phyloP scores from a whole-genome alignment of 2,329 filamentous ascomycete genomes.

The Camptophora hylomeconis region DNA sequence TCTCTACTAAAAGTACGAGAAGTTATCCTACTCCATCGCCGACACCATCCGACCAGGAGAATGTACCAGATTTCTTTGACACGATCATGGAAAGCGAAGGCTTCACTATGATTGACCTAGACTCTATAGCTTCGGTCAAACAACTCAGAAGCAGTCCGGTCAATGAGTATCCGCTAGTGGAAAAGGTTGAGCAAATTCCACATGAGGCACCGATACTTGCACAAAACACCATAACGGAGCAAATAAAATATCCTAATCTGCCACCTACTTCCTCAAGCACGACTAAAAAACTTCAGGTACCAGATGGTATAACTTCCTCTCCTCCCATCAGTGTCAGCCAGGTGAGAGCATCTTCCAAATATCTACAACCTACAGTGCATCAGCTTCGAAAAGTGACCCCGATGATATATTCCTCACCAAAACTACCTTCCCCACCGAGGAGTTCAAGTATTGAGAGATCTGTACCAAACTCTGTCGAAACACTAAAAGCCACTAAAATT shows the following conservation, averaged over 20 bases:
- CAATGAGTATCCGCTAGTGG: constrained; percentile 1
- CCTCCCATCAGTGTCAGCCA: background rate
- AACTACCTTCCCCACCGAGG: constrained; percentile 14
- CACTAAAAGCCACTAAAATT: constrained; percentile 26
- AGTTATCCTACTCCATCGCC: constrained; percentile 18
- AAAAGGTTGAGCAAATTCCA: background rate
- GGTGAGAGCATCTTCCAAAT: background rate
- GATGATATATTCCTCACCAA: constrained; percentile 13
- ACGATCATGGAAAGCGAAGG: constrained; percentile 45
- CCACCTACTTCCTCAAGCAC: constrained; percentile 8
- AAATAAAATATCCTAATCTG: constrained; percentile 14
- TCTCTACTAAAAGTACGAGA: constrained; percentile 14
- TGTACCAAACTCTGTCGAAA: constrained; percentile 19
- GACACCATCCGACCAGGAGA: constrained; percentile 12
- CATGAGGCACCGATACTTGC: constrained; percentile 1
- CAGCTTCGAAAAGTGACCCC: constrained; percentile 14
- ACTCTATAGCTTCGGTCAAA: constrained; percentile 38
- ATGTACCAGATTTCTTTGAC: constrained; percentile 33
- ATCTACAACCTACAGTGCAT: constrained; percentile 4
- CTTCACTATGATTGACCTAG: constrained; percentile 44
- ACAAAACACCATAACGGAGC: constrained; percentile 3
- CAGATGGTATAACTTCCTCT: background rate
- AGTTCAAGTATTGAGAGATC: constrained; percentile 11
- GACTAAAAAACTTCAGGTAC: background rate
- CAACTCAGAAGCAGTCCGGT: constrained; percentile 11